Evolutionary conservation across 2,329 filamentous ascomycete genomes (phyloP), one percentile per base, ranked within the genome.

Genomic region (Keithomyces neogunnii): DNA sequence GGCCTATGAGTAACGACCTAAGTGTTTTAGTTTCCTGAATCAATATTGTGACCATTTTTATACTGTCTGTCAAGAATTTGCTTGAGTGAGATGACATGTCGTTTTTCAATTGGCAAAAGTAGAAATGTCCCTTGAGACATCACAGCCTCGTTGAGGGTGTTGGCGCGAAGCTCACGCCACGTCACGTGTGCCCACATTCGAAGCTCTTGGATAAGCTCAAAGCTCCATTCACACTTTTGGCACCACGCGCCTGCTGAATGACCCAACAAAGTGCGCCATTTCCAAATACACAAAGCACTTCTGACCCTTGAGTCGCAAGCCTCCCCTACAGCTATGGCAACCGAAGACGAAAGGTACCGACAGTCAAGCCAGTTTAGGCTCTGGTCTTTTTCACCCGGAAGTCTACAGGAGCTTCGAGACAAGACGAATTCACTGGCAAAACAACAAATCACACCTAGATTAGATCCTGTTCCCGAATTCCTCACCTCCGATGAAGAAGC

Each of bases 261-360:
- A 19, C 19, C 19, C 19, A 19, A 19, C 19, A 19, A 19, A 19
- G 19, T 19, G 19, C 19, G 19, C 19, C 19, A 19, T 19, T 19
- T 19, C 19, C 19, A 19, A 19, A 19, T 19, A 19, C 19, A 19
- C 19, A 19, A 19, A 19, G 19, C 28, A 30, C 40, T 29, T 29
- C 28, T 10, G 28, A 19, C 19, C 19, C 19, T 19, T 19, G 19
- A 19, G 19, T 19, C 19, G 19, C 19, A 19, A 19, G 19, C 19
- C 19, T 19, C 1, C 19, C 30, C 5, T 30, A 11, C 11, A 10
- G 11, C 28, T 55, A 88, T 95, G 81, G 77, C 78, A 6, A 87
- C 83, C 55, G 93, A 99, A 77, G 93, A 99, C 70, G 88, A 89
- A 59, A 78, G 91, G 51, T 99, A 97, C 71, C 84, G 89, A 33